Evolutionary conservation across 345 rosid species (phyloP).

Genomic region (Crucihimalaya himalaica): DNA sequence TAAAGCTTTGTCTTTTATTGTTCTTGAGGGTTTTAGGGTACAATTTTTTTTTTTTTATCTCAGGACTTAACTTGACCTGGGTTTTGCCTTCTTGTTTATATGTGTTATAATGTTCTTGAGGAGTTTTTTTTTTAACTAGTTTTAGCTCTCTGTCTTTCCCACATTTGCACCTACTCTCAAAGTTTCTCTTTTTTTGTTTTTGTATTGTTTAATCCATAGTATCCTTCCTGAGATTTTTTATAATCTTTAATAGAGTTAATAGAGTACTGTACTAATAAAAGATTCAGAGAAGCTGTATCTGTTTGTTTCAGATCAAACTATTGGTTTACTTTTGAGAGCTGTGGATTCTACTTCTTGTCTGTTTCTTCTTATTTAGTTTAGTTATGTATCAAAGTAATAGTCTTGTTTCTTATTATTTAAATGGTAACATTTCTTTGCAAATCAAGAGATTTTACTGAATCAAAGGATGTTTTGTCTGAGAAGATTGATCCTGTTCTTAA

Average conservation of each 20-base stretch:
- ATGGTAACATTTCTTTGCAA: neutral
- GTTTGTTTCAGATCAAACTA: conserved; percentile 20
- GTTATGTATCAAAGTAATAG: neutral
- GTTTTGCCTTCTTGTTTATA: neutral
- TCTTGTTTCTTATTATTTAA: neutral
- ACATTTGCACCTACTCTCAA: conserved; percentile 17
- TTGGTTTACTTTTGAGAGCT: conserved; percentile 20
- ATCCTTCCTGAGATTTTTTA: neutral
- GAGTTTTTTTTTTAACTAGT: neutral
- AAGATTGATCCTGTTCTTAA: neutral
- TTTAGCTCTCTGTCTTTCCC: conserved; percentile 7
- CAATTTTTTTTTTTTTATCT: neutral
- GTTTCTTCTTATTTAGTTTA: conserved; percentile 4
- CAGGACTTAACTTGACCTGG: neutral
- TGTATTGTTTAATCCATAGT: conserved; percentile 7
- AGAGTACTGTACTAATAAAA: conserved; percentile 35
- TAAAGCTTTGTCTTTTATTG: neutral
- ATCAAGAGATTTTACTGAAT: neutral
- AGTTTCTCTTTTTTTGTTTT: neutral
- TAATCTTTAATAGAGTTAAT: neutral
- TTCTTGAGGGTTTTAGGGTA: conserved; percentile 10
- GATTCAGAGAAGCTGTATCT: conserved; percentile 45
- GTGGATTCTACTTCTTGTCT: conserved; percentile 38
- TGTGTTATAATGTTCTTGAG: neutral
- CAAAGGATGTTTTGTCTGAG: neutral